phyloP scores from a whole-genome alignment of 768 basidiomycete genomes.

The Cyclocybe cylindracea region DNA sequence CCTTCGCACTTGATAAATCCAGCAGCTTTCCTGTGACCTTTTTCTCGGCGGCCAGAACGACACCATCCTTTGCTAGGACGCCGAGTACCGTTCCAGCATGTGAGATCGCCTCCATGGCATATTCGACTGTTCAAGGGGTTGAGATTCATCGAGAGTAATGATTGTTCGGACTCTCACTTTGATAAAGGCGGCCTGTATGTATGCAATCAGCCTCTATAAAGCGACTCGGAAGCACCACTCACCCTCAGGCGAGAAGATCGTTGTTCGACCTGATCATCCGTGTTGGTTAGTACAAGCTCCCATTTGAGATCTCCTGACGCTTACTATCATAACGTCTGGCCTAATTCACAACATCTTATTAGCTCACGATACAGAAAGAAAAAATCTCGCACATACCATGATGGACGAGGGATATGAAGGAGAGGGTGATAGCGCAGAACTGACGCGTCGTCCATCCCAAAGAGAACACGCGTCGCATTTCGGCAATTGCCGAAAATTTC shows the following conservation, averaged over 20 bases:
- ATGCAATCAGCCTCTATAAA: slow-evolving; percentile 1
- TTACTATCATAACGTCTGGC: slow-evolving; percentile 95
- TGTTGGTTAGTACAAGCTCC: slow-evolving; percentile 8
- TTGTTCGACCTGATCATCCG: slow-evolving; percentile 75
- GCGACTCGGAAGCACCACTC: slow-evolving; percentile 20
- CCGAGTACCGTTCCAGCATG: slow-evolving; percentile 94
- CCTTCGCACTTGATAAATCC: slow-evolving; percentile 84
- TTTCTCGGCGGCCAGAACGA: slow-evolving; percentile 93
- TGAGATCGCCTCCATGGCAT: slow-evolving; percentile 99
- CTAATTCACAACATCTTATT: slow-evolving; percentile 34
- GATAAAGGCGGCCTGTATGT: slow-evolving; percentile 88
- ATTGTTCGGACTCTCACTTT: too few relatives aligned
- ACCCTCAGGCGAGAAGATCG: slow-evolving; percentile 99
- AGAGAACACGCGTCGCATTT: slow-evolving; percentile 44
- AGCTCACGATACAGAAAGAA: not conserved
- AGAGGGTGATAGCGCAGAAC: slow-evolving; percentile 20
- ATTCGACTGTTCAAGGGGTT: slow-evolving; percentile 71
- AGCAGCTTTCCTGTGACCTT: slow-evolving; percentile 98
- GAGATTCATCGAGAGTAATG: too few relatives aligned
- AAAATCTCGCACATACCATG: slow-evolving; percentile 44
- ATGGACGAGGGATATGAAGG: slow-evolving; percentile 26
- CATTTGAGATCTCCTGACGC: slow-evolving; percentile 26
- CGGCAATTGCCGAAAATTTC: slow-evolving; percentile 34
- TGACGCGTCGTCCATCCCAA: slow-evolving; percentile 42
- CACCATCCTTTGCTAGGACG: slow-evolving; percentile 86